Conservation (phyloP, 2,329 filamentous ascomycete species). For the Cyphellophora europaea region DNA sequence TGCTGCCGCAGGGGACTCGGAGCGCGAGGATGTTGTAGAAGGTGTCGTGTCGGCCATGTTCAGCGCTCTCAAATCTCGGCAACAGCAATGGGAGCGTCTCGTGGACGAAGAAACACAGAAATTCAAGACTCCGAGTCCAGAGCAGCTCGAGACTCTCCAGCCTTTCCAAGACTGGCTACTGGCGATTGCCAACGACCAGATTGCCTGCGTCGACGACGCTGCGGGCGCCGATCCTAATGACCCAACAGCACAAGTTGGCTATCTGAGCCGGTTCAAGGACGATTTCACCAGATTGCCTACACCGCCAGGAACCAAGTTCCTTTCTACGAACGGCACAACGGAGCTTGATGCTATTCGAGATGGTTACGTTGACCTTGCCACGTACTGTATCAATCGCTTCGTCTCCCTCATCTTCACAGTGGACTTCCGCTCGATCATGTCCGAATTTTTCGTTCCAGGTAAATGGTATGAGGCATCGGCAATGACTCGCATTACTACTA, state of each 20-base stretch:
- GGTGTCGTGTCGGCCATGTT: constrained; percentile 97
- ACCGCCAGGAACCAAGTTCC: constrained; percentile 54
- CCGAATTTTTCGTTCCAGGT: constrained; percentile 74
- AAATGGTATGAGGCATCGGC: constrained; percentile 79
- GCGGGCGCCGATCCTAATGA: constrained; percentile 62
- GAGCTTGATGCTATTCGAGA: constrained; percentile 72
- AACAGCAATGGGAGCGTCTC: constrained; percentile 78
- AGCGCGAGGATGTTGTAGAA: constrained; percentile 82
- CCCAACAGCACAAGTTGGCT: constrained; percentile 63
- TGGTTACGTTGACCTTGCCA: constrained; percentile 90
- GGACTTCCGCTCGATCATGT: constrained; percentile 75
- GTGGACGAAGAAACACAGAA: constrained; percentile 74
- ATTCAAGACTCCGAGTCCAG: constrained; percentile 49
- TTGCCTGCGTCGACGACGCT: constrained; percentile 90
- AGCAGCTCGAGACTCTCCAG: constrained; percentile 60
- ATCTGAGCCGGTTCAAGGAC: constrained; percentile 75
- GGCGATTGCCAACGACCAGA: constrained; percentile 95
- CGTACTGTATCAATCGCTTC: constrained; percentile 83
- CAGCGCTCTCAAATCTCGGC: constrained; percentile 69
- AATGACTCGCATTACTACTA: constrained; percentile 89
- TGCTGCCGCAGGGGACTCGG: constrained; percentile 71
- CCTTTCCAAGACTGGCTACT: constrained; percentile 80
- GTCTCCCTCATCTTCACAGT: constrained; percentile 79
- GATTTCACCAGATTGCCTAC: constrained; percentile 76
- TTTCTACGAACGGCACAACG: constrained; percentile 58